Evolutionary conservation across 192 early-diverging fungal species (phyloP), one percentile per base, ranked within the genome.

Genomic region (Backusella psychrophila): DNA sequence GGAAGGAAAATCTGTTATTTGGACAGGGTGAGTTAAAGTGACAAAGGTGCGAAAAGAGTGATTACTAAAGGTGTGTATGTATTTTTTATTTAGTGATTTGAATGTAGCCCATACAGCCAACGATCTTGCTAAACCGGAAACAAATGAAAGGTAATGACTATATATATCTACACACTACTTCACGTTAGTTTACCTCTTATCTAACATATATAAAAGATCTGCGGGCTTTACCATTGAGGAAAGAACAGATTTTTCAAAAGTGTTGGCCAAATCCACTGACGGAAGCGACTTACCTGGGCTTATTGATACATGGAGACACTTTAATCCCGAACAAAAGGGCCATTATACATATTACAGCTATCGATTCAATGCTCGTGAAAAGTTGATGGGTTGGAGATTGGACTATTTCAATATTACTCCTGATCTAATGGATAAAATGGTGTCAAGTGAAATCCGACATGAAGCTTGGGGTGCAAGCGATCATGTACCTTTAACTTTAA

Each of bases 381-480:
- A 96, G 72, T 67, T 78, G 6, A 77, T 94, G 69, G 94, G 95
- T 15, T 97, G 95, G 95, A 85, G 94, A 38, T 81, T 96, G 76
- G 95, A 96, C 80, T 96, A 96, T 84, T 94, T 95, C 88, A 87
- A 94, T 11, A 86, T 90, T 5, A 88, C 90, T 23, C 79, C 89
- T 75, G 78, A 86, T 29, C 75, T 92, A 14, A 73, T 90, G 73
- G 80, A 88, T 6, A 81, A 87, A 17, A 87, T 96, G 2, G 78
- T 81, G 0, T 87, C 88, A 23, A 89, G 90, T 42, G 81, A 87
- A 42, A 94, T 94, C 66, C 82, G 93, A 34, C 89, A 93, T 53
- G 83, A 95, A 74, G 89, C 87, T 63, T 97, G 94, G 78, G 96
- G 96, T 5, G 94, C 94, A 23, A 94, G 94, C 85, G 95, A 96